Conservation (phyloP, 805 yeast species). For the Lipomyces lipofer region DNA sequence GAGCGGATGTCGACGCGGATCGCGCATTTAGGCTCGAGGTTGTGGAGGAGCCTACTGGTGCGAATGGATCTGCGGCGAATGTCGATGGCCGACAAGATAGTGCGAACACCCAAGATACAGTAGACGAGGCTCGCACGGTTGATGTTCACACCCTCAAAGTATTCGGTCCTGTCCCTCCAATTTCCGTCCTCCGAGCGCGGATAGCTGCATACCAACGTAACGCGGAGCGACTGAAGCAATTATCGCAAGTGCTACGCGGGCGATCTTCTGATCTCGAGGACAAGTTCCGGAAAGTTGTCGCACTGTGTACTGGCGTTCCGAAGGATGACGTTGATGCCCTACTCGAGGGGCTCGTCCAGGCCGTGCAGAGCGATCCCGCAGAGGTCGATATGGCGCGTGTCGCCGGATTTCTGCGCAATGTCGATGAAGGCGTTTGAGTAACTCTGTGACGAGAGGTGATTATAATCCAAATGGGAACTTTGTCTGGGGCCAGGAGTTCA, state of each 20-base stretch:
- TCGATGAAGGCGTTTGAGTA: slow-evolving; percentile 17
- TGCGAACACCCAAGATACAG: not conserved
- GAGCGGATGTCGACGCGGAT: slow-evolving; percentile 77
- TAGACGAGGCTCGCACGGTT: not conserved
- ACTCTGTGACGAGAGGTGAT: not conserved
- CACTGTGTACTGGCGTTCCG: slow-evolving; percentile 86
- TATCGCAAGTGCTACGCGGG: slow-evolving; percentile 54
- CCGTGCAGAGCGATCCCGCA: slow-evolving; percentile 84
- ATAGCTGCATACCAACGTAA: slow-evolving; percentile 77
- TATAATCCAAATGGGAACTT: not conserved
- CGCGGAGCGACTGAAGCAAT: slow-evolving; percentile 54
- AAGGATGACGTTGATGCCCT: slow-evolving; percentile 76
- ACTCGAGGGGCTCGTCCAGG: slow-evolving; percentile 80
- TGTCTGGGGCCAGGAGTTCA: not conserved
- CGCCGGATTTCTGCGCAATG: slow-evolving; percentile 54
- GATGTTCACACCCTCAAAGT: slow-evolving; percentile 1
- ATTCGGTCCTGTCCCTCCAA: slow-evolving; percentile 46
- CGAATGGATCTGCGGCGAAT: not conserved
- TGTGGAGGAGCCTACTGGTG: slow-evolving; percentile 36
- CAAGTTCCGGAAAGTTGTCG: slow-evolving; percentile 84
- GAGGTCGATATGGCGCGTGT: slow-evolving; percentile 60
- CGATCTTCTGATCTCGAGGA: slow-evolving; percentile 60
- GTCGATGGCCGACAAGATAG: not conserved
- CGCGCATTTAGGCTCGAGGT: slow-evolving; percentile 79
- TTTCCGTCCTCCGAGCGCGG: slow-evolving; percentile 65